These are phyloP conservation scores for Meyerozyma carpophila DNA, from an alignment of 1,139 yeast species.

Conservation along the genomic window DNA sequence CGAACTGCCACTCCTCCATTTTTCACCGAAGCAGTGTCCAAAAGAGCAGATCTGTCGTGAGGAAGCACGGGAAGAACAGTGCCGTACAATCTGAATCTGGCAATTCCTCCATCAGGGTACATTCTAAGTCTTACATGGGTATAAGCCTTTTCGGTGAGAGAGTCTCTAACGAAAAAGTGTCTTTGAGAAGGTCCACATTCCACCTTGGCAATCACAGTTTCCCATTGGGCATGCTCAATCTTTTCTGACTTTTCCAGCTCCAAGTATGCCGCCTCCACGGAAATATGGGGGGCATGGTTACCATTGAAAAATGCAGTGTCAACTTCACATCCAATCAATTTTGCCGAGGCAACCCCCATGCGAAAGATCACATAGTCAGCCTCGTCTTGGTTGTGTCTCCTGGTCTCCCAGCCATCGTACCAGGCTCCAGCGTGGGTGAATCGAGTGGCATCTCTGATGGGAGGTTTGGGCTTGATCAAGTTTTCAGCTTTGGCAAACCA, in stretches of 20 bases:
- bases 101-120: constrained; percentile 98
- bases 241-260: constrained; percentile 24
- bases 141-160: constrained; percentile 53
- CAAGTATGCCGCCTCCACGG: constrained; percentile 68
- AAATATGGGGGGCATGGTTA: constrained; percentile 85
- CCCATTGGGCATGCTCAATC: constrained; percentile 51
- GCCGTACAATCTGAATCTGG: constrained; percentile 87
- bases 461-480: constrained; percentile 72
- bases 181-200: constrained; percentile 88
- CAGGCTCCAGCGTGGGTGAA: constrained; percentile 88
- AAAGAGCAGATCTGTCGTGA: constrained; percentile 31
- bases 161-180: constrained; percentile 68
- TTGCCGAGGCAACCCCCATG: constrained; percentile 81
- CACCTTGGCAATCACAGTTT: constrained; percentile 54
- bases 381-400: constrained; percentile 80
- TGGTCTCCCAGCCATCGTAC: constrained; percentile 98
- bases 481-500: constrained; percentile 96
- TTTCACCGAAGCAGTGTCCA: constrained; percentile 77
- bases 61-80: constrained; percentile 65
- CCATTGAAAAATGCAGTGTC: constrained; percentile 94
- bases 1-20: constrained; percentile 86
- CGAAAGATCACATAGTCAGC: constrained; percentile 83
- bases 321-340: constrained; percentile 74
- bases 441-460: constrained; percentile 73
- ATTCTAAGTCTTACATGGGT: constrained; percentile 80